Percentiles rank a stretch among this genome's conserved stretches.
Evolutionary conservation across 148 eudicot genomes (phyloP).

Genomic region (Heliosperma pusillum): DNA sequence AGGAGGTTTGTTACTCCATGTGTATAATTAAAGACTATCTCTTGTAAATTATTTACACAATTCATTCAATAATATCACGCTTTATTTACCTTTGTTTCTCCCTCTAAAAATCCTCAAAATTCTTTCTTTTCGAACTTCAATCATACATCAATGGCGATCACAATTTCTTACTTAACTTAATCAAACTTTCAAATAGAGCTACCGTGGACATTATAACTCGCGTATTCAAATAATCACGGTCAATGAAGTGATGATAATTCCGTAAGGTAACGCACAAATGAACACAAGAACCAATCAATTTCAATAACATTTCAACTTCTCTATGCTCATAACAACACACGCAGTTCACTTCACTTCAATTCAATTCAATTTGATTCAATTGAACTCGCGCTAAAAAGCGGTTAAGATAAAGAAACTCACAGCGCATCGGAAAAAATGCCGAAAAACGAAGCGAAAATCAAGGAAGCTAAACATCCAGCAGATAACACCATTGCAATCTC

Average conservation of each 20-base stretch:
- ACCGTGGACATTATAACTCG: neutral
- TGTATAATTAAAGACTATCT: too few relatives aligned
- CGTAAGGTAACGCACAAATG: neutral
- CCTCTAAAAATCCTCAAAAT: too few relatives aligned
- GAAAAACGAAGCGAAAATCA: slow-evolving; percentile 48
- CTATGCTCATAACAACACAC: neutral
- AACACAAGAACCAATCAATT: neutral
- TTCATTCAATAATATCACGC: too few relatives aligned
- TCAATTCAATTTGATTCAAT: neutral
- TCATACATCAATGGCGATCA: too few relatives aligned
- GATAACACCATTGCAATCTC: slow-evolving; percentile 51
- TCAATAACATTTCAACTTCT: neutral
- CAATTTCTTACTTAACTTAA: too few relatives aligned
- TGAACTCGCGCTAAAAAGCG: neutral
- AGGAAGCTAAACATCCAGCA: slow-evolving; percentile 56
- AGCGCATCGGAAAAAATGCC: slow-evolving; percentile 76
- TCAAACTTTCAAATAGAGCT: too few relatives aligned
- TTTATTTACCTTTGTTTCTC: too few relatives aligned
- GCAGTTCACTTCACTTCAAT: neutral
- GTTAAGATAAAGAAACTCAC: slow-evolving; percentile 38
- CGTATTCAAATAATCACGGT: neutral
- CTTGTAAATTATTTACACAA: too few relatives aligned
- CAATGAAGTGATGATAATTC: neutral
- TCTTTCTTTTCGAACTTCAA: too few relatives aligned
- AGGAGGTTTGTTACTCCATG: too few relatives aligned